Evolutionary conservation across 352 stramenopile genomes (phyloP).

Genomic region (Phytophthora lateralis): DNA sequence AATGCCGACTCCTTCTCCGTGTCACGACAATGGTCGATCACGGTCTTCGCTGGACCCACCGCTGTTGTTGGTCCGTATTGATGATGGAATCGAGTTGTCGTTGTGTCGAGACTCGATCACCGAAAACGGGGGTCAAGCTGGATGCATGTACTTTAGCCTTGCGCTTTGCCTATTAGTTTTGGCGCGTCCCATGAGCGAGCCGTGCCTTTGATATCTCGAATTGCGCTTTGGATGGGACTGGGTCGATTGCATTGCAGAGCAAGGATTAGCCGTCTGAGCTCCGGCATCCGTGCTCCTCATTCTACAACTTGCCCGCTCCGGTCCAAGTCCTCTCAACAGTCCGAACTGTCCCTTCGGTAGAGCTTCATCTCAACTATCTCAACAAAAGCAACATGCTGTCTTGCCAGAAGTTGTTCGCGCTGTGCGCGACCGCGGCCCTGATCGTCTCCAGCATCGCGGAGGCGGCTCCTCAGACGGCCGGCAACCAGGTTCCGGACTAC

Average conservation of each 20-base stretch:
- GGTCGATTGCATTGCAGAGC: constrained; percentile 15
- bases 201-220: constrained; percentile 24
- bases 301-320: constrained; percentile 34
- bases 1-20: too few relatives aligned
- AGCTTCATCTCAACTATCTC: constrained; percentile 12
- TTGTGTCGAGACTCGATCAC: constrained; percentile 25
- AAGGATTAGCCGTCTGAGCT: not conserved
- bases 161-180: not conserved
- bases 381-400: constrained; percentile 31
- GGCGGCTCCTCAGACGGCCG: constrained; percentile 1
- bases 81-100: constrained; percentile 12
- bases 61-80: constrained; percentile 6
- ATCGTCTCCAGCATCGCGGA: constrained; percentile 31
- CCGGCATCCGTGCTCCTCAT: constrained; percentile 21
- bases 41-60: too few relatives aligned
- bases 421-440: constrained; percentile 33
- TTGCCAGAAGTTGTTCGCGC: constrained; percentile 36
- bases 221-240: constrained; percentile 25
- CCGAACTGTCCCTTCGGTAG: constrained; percentile 20
- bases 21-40: too few relatives aligned
- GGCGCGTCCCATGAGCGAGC: constrained; percentile 14
- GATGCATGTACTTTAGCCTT: too few relatives aligned
- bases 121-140: constrained; percentile 25
- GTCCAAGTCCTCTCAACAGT: constrained; percentile 32
- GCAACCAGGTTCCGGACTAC: constrained; percentile 22